Conservation (phyloP, 163 green algal species). For the Scenedesmus sp. region DNA sequence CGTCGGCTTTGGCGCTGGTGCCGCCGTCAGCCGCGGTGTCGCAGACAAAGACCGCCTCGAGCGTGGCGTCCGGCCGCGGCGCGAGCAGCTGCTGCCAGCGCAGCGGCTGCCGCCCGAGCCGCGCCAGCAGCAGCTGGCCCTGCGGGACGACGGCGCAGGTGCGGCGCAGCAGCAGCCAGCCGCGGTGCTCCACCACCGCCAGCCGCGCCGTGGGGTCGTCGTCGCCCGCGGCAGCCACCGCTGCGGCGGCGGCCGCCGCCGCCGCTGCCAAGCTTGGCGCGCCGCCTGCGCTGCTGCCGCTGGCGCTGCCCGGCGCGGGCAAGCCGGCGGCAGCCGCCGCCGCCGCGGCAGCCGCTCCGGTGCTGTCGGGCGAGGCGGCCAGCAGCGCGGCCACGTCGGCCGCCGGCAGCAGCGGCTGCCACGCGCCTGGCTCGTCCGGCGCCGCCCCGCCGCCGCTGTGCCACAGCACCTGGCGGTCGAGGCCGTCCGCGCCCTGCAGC, state of each 20-base stretch:
- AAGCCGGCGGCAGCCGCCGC: background rate
- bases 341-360: too few relatives aligned
- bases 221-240: conserved; percentile 4
- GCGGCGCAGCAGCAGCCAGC: background rate
- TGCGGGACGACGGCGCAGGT: conserved; percentile 18
- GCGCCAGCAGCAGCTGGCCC: conserved; percentile 24
- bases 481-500: conserved; percentile 6
- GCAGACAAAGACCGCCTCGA: conserved; percentile 29
- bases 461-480: background rate
- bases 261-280: too few relatives aligned
- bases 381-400: background rate
- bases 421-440: background rate
- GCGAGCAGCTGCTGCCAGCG: conserved; percentile 9
- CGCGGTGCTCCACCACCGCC: background rate
- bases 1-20: background rate
- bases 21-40: too few relatives aligned
- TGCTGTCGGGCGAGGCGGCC: conserved; percentile 2
- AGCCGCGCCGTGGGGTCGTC: conserved; percentile 11
- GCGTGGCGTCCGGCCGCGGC: background rate
- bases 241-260: background rate
- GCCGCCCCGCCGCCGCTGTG: conserved; percentile 5
- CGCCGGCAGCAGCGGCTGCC: conserved; percentile 22
- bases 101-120: background rate
- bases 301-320: too few relatives aligned
- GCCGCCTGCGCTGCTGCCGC: too few relatives aligned